Base-by-base conservation (phyloP, 352 stramenopile species). In the Lagenidium giganteum region DNA sequence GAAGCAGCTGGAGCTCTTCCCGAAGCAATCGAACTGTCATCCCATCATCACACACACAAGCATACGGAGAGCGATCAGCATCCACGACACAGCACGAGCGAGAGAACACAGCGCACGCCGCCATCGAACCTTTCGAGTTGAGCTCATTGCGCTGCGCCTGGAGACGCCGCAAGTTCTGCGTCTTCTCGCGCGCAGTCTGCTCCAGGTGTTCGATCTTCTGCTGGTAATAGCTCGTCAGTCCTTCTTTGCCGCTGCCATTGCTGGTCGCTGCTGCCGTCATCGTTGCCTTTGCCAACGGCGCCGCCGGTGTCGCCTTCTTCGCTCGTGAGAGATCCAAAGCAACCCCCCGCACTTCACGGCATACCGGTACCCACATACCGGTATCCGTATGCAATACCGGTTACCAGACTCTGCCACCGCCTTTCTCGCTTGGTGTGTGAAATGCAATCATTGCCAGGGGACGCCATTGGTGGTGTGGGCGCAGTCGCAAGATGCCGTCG, bases 71-170 rank as follows among this genome's bases (percentile, higher is more conserved):
- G 37, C 28, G 12, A 17, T 39, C 28, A 39, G 32, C 41, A 42
- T 37, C 23, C 28, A 42, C n/a, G n/a, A n/a, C n/a, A n/a, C n/a
- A n/a, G n/a, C n/a, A n/a, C n/a, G n/a, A n/a, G n/a, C n/a, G n/a
- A n/a, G n/a, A n/a, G n/a, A n/a, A n/a, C n/a, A n/a, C n/a, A n/a
- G n/a, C n/a, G n/a, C n/a, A n/a, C n/a, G n/a, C n/a, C n/a, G n/a
- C n/a, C n/a, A n/a, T 22, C 46, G 18, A 51, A 98, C 93, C 86
- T 95, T 98, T 91, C 26, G 95, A 97, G 76, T 99, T 99, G 44
- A 99, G 83, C 79, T 99, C 96, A 64, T 99, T 99, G 48, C 97
- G 91, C 63, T 98, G 96, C 39, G 96, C 97, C 75, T 99, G 96
- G 34, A 99, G 87, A 52, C 97, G 93, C 43, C 96, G 87, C 39